Conservation (phyloP, 352 stramenopile species). For the Nothophytophthora sp. region DNA sequence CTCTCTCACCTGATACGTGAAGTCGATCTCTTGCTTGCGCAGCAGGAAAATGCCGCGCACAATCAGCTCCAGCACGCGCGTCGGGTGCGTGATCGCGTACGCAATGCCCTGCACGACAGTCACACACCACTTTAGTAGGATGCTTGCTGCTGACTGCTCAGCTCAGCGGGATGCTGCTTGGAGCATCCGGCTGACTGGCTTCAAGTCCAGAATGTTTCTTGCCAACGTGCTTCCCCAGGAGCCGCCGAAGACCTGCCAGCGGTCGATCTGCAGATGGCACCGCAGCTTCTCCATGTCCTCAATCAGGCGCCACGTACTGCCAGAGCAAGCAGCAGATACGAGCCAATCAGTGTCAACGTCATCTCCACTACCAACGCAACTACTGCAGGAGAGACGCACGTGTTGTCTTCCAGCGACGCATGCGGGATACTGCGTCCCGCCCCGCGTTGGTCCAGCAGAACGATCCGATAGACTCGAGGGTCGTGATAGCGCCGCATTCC, state of each 20-base stretch:
- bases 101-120: constrained; percentile 63
- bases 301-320: constrained; percentile 87
- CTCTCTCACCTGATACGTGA: no score
- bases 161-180: no score
- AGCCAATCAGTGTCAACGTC: neutral
- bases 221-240: constrained; percentile 94
- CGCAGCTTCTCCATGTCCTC: constrained; percentile 94
- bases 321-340: neutral
- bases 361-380: neutral
- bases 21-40: constrained; percentile 91
- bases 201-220: constrained; percentile 7
- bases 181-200: neutral
- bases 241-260: constrained; percentile 94
- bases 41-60: constrained; percentile 94
- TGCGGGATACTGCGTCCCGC: constrained; percentile 88
- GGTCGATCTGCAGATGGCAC: constrained; percentile 84
- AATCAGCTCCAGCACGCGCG: constrained; percentile 84
- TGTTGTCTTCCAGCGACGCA: constrained; percentile 89
- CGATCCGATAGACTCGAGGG: constrained; percentile 90
- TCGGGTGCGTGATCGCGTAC: constrained; percentile 91
- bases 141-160: no score
- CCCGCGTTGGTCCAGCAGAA: constrained; percentile 94
- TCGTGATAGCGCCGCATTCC: constrained; percentile 93
- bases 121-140: no score
- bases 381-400: constrained; percentile 41